These are phyloP conservation scores for Diaporthe batatas DNA, from an alignment of 2,329 filamentous ascomycete genomes.

Conservation along the genomic window DNA sequence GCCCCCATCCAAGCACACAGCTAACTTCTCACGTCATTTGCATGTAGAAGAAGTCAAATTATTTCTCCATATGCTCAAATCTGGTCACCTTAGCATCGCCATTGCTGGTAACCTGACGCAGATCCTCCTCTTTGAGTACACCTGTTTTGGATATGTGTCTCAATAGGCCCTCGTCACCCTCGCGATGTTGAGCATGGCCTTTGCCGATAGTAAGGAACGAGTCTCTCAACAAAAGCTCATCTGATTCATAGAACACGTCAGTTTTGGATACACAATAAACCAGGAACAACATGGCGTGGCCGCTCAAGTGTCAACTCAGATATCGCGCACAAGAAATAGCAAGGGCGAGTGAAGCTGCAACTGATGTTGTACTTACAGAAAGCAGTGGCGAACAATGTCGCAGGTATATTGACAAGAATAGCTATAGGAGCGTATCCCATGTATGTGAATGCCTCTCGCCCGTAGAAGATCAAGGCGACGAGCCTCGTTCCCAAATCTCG, in stretches of 20 bases:
- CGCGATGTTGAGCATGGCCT: constrained; percentile 63
- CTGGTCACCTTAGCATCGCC: constrained; percentile 16
- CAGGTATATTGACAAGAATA: constrained; percentile 69
- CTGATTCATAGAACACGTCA: background rate
- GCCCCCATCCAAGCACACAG: too few species aligned
- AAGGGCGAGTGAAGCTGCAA: background rate
- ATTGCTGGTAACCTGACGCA: constrained; percentile 34
- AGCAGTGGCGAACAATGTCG: constrained; percentile 66
- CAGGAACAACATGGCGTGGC: too few species aligned
- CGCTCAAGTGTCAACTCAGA: too few species aligned
- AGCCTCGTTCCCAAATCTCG: constrained; percentile 71
- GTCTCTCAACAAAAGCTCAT: constrained; percentile 64
- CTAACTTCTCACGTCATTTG: too few species aligned
- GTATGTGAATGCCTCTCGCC: constrained; percentile 60
- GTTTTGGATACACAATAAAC: background rate
- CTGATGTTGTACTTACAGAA: constrained; percentile 55
- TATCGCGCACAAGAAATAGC: background rate
- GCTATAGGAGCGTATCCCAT: constrained; percentile 63
- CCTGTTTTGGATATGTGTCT: constrained; percentile 56
- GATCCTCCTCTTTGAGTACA: constrained; percentile 46
- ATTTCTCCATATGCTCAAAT: constrained; percentile 16
- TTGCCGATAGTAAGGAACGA: constrained; percentile 63
- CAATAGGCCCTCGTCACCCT: constrained; percentile 63
- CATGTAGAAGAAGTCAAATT: background rate
- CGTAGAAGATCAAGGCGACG: constrained; percentile 70